These are phyloP conservation scores for Podaxis rugospora DNA, from an alignment of 768 basidiomycete species.

Conservation along the genomic window DNA sequence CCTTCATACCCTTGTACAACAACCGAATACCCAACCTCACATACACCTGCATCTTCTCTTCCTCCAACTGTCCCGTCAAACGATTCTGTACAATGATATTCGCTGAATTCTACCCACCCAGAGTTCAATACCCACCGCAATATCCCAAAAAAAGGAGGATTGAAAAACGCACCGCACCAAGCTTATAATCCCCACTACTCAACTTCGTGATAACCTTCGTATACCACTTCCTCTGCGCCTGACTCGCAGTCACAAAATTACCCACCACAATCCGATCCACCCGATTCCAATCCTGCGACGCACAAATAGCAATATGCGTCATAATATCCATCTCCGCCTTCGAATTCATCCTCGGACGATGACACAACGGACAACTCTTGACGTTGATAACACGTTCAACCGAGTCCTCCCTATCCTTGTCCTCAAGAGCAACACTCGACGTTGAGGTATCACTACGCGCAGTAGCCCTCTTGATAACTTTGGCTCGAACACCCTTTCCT, in stretches of 20 bases:
- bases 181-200: conserved; percentile 78
- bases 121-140: not conserved
- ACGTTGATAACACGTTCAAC: conserved; percentile 93
- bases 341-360: conserved; percentile 76
- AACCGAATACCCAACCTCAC: conserved; percentile 90
- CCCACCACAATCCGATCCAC: conserved; percentile 89
- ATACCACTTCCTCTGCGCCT: conserved; percentile 97
- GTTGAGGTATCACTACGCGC: not conserved
- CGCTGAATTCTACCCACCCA: conserved; percentile 73
- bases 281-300: conserved; percentile 86
- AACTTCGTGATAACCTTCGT: conserved; percentile 87
- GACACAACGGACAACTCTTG: conserved; percentile 91
- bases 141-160: not conserved
- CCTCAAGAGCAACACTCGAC: conserved; percentile 1
- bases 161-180: conserved; percentile 64
- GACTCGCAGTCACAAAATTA: conserved; percentile 90
- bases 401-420: conserved; percentile 21
- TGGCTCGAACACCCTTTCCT: conserved; percentile 15
- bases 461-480: conserved; percentile 7
- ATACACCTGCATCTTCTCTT: conserved; percentile 97
- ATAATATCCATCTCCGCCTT: conserved; percentile 94
- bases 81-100: conserved; percentile 98
- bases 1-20: conserved; percentile 87
- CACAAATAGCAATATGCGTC: conserved; percentile 95
- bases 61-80: conserved; percentile 84